A percentile compares a stretch with the other conserved stretches of the same genome.
These are phyloP conservation scores for Grammothele lineata DNA, from an alignment of 768 basidiomycete genomes.

Conservation along the genomic window DNA sequence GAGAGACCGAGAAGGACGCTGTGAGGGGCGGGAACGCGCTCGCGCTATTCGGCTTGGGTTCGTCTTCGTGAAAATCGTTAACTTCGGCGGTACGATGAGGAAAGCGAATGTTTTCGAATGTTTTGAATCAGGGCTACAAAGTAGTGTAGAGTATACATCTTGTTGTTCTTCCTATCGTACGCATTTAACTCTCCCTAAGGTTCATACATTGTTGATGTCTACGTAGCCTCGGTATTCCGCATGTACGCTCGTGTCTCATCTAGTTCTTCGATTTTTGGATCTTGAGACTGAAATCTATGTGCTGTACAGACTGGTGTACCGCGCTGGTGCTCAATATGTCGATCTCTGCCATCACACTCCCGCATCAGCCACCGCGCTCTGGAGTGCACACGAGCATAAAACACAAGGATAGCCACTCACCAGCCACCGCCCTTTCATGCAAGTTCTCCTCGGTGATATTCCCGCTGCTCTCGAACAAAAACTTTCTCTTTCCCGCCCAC, in stretches of 20 bases:
- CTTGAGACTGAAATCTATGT: constrained; percentile 97
- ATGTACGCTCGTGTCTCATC: no score
- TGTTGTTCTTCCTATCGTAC: no score
- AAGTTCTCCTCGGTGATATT: constrained; percentile 90
- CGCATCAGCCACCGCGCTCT: not conserved
- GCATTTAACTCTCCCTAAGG: no score
- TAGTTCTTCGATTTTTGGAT: constrained; percentile 61
- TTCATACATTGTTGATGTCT: no score
- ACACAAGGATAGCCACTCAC: constrained; percentile 41
- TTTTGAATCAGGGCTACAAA: no score
- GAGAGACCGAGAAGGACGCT: constrained; percentile 50
- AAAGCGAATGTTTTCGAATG: no score
- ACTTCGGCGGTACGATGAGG: no score
- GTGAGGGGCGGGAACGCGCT: constrained; percentile 76
- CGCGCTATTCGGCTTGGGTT: constrained; percentile 49
- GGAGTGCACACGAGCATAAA: not conserved
- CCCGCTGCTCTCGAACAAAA: constrained; percentile 91
- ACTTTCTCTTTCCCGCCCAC: constrained; percentile 79
- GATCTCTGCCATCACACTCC: constrained; percentile 53
- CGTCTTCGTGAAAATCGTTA: no score
- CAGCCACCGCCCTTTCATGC: constrained; percentile 73
- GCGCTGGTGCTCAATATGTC: constrained; percentile 91
- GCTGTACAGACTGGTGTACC: constrained; percentile 88
- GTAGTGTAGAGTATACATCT: no score
- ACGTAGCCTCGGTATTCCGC: no score